phyloP scores from a whole-genome alignment of 345 rosid genomes.

The Lepidium sativum region DNA sequence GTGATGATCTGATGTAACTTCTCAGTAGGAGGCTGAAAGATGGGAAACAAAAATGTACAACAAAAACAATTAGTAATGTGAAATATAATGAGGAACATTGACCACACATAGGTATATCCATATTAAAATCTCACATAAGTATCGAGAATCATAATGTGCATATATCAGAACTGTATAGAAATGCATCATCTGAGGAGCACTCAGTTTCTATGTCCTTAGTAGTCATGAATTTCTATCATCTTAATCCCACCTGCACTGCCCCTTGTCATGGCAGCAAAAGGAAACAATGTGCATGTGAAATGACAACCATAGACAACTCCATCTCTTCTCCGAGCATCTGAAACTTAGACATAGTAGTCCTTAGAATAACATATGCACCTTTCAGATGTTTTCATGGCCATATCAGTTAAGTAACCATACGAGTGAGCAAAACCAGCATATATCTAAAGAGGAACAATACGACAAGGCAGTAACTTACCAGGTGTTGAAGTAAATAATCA shows the following conservation, averaged over 20 bases:
- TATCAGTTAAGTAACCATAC: conserved; percentile 39
- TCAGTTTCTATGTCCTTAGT: conserved; percentile 44
- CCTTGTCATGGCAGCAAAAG: conserved; percentile 90
- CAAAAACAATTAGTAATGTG: conserved; percentile 24
- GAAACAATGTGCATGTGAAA: conserved; percentile 80
- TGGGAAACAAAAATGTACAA: conserved; percentile 3
- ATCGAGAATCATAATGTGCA: conserved; percentile 50
- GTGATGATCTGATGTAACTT: conserved; percentile 91
- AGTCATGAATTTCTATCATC: conserved; percentile 57
- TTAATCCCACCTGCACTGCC: conserved; percentile 97
- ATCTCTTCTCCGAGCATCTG: conserved; percentile 96
- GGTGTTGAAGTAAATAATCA: conserved; percentile 53
- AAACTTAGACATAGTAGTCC: conserved; percentile 99
- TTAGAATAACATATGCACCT: conserved; percentile 87
- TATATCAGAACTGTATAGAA: conserved; percentile 49
- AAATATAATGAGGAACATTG: conserved; percentile 14
- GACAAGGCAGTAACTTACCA: conserved; percentile 49
- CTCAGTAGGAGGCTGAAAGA: conserved; percentile 84
- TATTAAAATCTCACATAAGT: conserved; percentile 39
- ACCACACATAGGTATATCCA: conserved; percentile 19
- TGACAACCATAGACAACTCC: conserved; percentile 62
- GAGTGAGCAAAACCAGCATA: conserved; percentile 27
- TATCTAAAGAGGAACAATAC: conserved; percentile 3
- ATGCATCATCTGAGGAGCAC: conserved; percentile 52
- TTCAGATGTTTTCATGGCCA: conserved; percentile 51